Base-by-base conservation (phyloP, 257 asterid species). In the Solanum raphanifolium region DNA sequence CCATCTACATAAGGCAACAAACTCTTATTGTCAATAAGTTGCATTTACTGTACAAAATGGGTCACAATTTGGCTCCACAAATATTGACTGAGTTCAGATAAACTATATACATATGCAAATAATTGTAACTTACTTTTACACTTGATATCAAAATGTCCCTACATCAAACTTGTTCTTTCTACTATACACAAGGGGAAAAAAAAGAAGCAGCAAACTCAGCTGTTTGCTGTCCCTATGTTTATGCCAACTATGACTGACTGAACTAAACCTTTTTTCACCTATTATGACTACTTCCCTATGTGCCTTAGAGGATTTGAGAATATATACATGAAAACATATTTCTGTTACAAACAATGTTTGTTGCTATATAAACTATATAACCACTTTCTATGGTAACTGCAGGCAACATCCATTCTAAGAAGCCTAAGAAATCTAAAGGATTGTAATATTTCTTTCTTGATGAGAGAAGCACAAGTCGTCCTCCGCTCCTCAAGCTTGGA, bases 321-420 rank as follows among this genome's bases (percentile, higher is more conserved):
- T 89, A 66, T 89, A 48, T 87, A 89, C 89, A 87, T 27, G 58
- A 62, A 7, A 73, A 75, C 66, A 13, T 35, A 20, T 73, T 78
- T 75, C 73, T 35, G 73, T 58, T 83, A 65, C 36, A 25, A 34
- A 55, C 83, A 60, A 83, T 55, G 23, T 75, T 58, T 73, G 75
- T 83, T 86, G 65, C 88, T 82, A 82, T 48, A 75, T 13, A 76
- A 48, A 34, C 85, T 88, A 88, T 88, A 88, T 62, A 34, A 29
- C 27, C 78, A 81, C 73, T 32, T 31, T 85, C 79, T 41, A 75
- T 41, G 79, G 21, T 62, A 72, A 62, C 66, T 58, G 25, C 88
- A 88, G 58, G 34, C 65, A 85, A 75, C 39, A 46, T 46, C 66
- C 85, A 46, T 81, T 16, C 38, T 48, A 16, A 27, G 39, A 43